Conservation (phyloP, 1,139 yeast species). For the Suhomyces maxii region DNA sequence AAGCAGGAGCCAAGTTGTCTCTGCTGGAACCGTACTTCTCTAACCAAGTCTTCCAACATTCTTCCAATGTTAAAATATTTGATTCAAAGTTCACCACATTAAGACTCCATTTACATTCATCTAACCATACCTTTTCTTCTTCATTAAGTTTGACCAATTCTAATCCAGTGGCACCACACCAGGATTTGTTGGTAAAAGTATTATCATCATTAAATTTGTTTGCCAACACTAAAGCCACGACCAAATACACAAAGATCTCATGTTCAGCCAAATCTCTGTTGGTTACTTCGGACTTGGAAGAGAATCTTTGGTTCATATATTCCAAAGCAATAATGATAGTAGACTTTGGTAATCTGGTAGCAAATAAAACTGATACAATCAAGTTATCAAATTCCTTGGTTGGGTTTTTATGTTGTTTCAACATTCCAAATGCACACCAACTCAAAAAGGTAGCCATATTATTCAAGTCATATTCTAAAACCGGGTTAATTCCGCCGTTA, state of each 20-base stretch:
- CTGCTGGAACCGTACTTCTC: constrained; percentile 29
- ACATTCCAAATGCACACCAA: constrained; percentile 63
- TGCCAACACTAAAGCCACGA: constrained; percentile 75
- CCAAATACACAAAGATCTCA: constrained; percentile 61
- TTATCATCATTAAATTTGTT: constrained; percentile 96
- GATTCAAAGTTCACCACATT: constrained; percentile 45
- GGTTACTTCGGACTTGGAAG: constrained; percentile 20
- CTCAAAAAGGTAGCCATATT: constrained; percentile 77
- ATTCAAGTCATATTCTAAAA: constrained; percentile 73
- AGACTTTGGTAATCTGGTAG: constrained; percentile 86
- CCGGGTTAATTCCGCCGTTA: constrained; percentile 75
- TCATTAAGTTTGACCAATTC: constrained; percentile 58
- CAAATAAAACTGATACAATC: constrained; percentile 69
- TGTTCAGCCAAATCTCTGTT: constrained; percentile 33
- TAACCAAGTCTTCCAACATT: constrained; percentile 51
- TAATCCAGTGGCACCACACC: constrained; percentile 94
- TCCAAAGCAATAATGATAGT: constrained; percentile 79
- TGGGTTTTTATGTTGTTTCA: constrained; percentile 51
- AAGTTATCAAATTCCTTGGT: constrained; percentile 58
- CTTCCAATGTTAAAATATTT: constrained; percentile 44
- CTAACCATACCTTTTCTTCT: constrained; percentile 76
- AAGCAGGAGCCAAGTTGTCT: constrained; percentile 5
- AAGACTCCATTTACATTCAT: constrained; percentile 48
- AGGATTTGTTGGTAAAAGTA: constrained; percentile 90
- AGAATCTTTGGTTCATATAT: constrained; percentile 57